Base-by-base conservation (phyloP, 2,329 filamentous ascomycete genomes). In the Ophiocordyceps australis region DNA sequence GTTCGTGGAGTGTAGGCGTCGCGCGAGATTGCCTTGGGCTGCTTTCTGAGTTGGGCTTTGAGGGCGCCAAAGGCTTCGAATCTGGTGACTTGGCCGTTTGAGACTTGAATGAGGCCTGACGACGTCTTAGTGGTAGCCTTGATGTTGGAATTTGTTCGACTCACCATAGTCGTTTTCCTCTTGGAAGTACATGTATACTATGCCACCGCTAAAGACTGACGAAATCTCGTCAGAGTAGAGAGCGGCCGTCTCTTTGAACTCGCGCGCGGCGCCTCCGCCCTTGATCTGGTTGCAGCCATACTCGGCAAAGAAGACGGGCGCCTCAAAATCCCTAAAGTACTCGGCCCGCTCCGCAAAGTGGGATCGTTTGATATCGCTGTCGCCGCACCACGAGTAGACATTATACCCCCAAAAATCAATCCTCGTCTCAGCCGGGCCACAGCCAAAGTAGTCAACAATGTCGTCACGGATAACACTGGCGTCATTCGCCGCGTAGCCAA, bases 321-420 rank as follows among this genome's bases (percentile, higher is more conserved):
- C 81, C 8, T 80, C 81, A 65, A 89, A 98, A 47, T 75, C 70
- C 31, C 62, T 51, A 60, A 94, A 98, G 57, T 94, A 86, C 37
- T 80, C 53, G 39, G 83, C 83, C 49, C 86, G 78, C 29, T 72
- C 64, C 36, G 75, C 62, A 56, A 85, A 98, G 28, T 82, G 81
- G 4, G 89, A 94, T 31, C 62, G 46, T 19, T 61, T 45, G 58
- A 77, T 89, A 42, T 61, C 70, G 45, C 80, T 92, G 39, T 85
- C 52, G 39, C 86, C 89, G 50, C 89, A 98, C 89, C 89, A 98
- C 27, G 85, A 92, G 67, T 98, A 98, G 58, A 95, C 93, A 65
- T 98, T 98, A 75, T 95, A 95, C 31, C 89, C 89, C 80, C 85
- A 98, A 64, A 91, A 95, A 55, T 98, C 89, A 37, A 95, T 93